Conservation (phyloP, 2,329 filamentous ascomycete genomes). For the Pezicula rhizophila region DNA sequence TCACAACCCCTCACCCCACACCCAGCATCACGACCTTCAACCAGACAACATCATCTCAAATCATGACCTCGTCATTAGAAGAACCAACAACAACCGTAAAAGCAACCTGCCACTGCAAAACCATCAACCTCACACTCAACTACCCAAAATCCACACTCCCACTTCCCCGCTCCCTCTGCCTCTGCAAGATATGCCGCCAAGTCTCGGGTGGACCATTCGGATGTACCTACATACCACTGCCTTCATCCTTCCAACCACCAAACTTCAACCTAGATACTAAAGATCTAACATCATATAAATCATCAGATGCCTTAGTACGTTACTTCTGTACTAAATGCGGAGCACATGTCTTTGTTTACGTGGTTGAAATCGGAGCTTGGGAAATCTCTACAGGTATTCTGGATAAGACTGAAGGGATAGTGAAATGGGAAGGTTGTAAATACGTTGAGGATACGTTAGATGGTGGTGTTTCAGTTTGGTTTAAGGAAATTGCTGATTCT, state of each 20-base stretch:
- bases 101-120: constrained; percentile 32
- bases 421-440: constrained; percentile 20
- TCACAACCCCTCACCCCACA: too few species aligned
- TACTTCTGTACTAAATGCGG: constrained; percentile 47
- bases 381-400: constrained; percentile 31
- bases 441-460: constrained; percentile 41
- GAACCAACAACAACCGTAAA: constrained; percentile 12
- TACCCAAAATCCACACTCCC: constrained; percentile 30
- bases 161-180: constrained; percentile 38
- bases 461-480: constrained; percentile 43
- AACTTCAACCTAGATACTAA: constrained; percentile 27
- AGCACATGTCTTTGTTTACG: constrained; percentile 32
- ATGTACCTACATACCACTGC: constrained; percentile 36
- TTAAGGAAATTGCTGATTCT: constrained; percentile 11
- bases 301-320: constrained; percentile 34
- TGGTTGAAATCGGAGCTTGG: constrained; percentile 18
- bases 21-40: too few species aligned
- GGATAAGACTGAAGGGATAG: constrained; percentile 20
- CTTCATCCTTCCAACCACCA: constrained; percentile 20
- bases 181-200: constrained; percentile 44
- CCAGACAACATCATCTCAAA: too few species aligned
- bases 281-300: constrained; percentile 35
- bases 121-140: constrained; percentile 27
- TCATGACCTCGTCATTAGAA: too few species aligned
- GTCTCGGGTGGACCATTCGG: constrained; percentile 38